Evolutionary conservation across 2,329 filamentous ascomycete genomes (phyloP).

Genomic region (Fonsecaea multimorphosa): DNA sequence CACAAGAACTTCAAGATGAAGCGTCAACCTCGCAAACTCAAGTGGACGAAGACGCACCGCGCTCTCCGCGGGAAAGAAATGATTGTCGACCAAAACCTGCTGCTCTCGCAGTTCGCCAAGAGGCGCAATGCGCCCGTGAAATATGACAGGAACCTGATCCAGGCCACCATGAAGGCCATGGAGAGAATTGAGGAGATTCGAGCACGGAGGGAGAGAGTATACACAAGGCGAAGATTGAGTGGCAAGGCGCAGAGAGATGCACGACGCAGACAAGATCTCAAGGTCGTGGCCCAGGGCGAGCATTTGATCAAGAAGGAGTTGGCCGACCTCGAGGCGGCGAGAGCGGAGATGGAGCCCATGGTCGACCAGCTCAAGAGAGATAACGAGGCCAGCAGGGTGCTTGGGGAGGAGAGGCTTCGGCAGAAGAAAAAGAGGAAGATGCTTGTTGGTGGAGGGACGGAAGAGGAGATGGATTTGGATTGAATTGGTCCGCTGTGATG

Average conservation of each 20-base stretch:
- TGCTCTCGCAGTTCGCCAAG: conserved; percentile 75
- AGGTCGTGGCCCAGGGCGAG: conserved; percentile 88
- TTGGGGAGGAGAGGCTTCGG: conserved; percentile 50
- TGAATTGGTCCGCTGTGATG: conserved; percentile 39
- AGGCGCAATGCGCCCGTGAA: conserved; percentile 92
- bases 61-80: conserved; percentile 82
- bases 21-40: conserved; percentile 94
- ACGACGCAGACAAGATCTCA: conserved; percentile 78
- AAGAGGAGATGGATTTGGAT: conserved; percentile 57
- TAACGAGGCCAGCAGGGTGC: conserved; percentile 47
- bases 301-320: conserved; percentile 81
- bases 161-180: conserved; percentile 90
- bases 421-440: conserved; percentile 53
- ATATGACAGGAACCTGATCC: conserved; percentile 91
- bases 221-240: conserved; percentile 92
- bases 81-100: conserved; percentile 90
- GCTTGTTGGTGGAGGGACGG: conserved; percentile 52
- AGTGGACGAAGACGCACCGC: conserved; percentile 95
- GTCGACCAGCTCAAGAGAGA: conserved; percentile 40
- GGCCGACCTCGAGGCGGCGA: conserved; percentile 63
- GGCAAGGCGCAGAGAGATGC: conserved; percentile 76
- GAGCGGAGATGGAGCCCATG: conserved; percentile 41
- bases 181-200: conserved; percentile 86
- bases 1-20: conserved; percentile 94
- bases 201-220: conserved; percentile 79